phyloP scores from a whole-genome alignment of 2,329 filamentous ascomycete genomes.

The Beauveria varroae region DNA sequence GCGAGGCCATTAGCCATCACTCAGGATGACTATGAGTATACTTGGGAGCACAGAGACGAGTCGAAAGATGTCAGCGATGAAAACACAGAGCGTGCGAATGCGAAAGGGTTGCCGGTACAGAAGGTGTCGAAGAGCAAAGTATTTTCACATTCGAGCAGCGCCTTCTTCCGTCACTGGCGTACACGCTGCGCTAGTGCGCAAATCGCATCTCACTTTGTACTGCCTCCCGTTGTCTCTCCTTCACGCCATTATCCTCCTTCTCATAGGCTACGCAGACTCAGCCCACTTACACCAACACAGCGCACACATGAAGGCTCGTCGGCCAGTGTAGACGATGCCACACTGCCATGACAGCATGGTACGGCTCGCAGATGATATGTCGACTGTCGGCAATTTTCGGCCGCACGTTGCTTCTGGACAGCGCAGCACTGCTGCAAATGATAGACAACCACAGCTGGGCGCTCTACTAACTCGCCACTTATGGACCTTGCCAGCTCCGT shows the following conservation, averaged over 20 bases:
- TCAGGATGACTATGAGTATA: neutral
- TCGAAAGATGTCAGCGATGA: too few relatives aligned
- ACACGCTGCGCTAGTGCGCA: neutral
- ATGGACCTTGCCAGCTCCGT: too few relatives aligned
- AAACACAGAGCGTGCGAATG: too few relatives aligned
- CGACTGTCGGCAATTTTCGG: neutral
- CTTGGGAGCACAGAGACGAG: too few relatives aligned
- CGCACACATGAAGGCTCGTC: neutral
- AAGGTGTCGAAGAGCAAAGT: too few relatives aligned
- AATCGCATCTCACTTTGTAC: neutral
- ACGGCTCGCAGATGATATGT: neutral
- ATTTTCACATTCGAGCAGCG: neutral
- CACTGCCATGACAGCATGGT: neutral
- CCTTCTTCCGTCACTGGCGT: neutral
- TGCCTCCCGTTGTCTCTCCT: too few relatives aligned
- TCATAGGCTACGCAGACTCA: neutral
- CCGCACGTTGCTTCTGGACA: neutral
- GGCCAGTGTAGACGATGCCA: neutral
- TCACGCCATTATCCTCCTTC: neutral
- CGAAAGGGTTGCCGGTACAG: too few relatives aligned
- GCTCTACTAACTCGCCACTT: too few relatives aligned
- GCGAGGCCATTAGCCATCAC: neutral
- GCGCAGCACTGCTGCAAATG: neutral
- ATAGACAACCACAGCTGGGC: too few relatives aligned
- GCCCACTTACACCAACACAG: slow-evolving; percentile 3